Percentiles rank a stretch among this genome's conserved stretches.
These are phyloP conservation scores for Fusarium multiceps DNA, from an alignment of 2,329 filamentous ascomycete species.

Conservation along the genomic window DNA sequence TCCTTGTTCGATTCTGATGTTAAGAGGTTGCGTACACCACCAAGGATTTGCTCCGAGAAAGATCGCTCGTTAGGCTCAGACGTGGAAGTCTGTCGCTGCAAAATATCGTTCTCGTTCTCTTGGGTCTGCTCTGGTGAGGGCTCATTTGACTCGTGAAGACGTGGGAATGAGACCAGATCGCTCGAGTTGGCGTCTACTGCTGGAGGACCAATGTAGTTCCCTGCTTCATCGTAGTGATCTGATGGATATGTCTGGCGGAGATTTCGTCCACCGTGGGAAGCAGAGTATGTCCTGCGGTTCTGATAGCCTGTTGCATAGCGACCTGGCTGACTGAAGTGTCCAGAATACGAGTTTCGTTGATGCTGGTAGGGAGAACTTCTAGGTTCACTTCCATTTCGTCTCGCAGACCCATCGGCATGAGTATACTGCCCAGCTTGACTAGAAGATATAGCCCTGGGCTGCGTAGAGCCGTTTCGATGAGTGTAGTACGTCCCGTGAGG, in stretches of 20 bases:
- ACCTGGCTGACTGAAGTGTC: slow-evolving; percentile 25
- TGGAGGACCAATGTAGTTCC: slow-evolving; percentile 30
- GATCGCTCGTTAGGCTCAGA: slow-evolving; percentile 3
- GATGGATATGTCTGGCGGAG: slow-evolving; percentile 24
- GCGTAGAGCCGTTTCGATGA: background rate
- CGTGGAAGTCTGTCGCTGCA: background rate
- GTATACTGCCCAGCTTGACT: background rate
- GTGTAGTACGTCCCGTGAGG: slow-evolving; percentile 20
- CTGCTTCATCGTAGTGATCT: slow-evolving; percentile 30
- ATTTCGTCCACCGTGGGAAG: slow-evolving; percentile 11
- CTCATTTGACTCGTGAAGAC: slow-evolving; percentile 13
- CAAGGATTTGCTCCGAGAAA: slow-evolving; percentile 23
- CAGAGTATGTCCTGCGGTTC: slow-evolving; percentile 20
- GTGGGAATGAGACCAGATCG: slow-evolving; percentile 32
- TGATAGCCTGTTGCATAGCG: slow-evolving; percentile 19
- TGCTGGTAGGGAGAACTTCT: slow-evolving; percentile 14
- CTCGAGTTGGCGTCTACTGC: background rate
- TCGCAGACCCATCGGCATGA: background rate
- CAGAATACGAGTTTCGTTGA: slow-evolving; percentile 13
- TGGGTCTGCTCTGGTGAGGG: slow-evolving; percentile 9
- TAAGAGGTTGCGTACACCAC: slow-evolving; percentile 27
- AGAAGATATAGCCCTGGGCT: background rate
- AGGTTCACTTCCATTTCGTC: background rate
- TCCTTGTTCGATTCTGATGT: slow-evolving; percentile 11
- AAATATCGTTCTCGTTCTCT: background rate